These are phyloP conservation scores for Naegleria lovaniensis DNA, from an alignment of 208 protist species.

Conservation along the genomic window DNA sequence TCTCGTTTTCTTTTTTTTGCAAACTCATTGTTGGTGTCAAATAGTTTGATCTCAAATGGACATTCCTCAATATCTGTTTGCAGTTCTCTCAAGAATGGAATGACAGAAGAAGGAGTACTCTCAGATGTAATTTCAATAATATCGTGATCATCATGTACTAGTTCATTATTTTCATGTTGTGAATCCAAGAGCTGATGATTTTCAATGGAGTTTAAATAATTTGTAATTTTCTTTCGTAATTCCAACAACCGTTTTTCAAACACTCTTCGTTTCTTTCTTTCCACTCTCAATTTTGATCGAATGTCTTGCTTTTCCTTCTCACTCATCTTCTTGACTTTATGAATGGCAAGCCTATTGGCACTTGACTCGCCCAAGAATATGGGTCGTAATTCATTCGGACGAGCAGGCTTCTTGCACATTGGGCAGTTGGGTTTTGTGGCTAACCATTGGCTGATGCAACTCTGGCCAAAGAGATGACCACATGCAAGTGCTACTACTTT, in stretches of 20 bases:
- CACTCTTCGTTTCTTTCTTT: not conserved
- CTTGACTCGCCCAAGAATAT: not conserved
- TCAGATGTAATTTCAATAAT: no score
- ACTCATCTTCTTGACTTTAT: not conserved
- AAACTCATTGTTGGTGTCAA: not conserved
- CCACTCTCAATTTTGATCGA: not conserved
- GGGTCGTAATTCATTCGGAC: not conserved
- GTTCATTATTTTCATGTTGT: not conserved
- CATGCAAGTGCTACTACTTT: not conserved
- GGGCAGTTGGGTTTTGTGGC: not conserved
- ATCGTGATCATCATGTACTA: not conserved
- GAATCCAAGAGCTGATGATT: no score
- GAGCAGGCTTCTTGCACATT: not conserved
- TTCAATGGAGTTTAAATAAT: not conserved
- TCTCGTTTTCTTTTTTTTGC: not conserved
- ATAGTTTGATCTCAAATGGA: not conserved
- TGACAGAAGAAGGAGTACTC: not conserved
- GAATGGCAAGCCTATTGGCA: not conserved
- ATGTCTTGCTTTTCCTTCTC: not conserved
- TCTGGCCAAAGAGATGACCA: not conserved
- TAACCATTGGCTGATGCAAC: not conserved
- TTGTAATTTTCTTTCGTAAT: not conserved
- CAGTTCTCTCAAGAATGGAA: not conserved
- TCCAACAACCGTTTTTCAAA: not conserved
- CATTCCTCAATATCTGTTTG: not conserved